Percentiles rank a stretch among this genome's conserved stretches.
phyloP scores from a whole-genome alignment of 495 filamentous ascomycete species.

The Penicillium simplicissimum region DNA sequence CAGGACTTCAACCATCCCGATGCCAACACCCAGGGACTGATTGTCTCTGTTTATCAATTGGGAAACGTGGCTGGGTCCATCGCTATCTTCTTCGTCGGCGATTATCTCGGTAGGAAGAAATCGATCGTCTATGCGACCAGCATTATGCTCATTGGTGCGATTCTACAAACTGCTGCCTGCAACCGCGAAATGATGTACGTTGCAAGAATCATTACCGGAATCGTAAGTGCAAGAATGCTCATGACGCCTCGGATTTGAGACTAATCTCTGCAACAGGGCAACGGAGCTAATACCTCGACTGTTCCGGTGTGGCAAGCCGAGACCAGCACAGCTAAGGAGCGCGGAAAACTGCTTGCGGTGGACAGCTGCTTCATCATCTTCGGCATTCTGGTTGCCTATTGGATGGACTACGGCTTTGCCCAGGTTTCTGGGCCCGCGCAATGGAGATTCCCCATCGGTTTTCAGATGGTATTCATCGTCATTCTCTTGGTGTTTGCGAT shows the following conservation, averaged over 20 bases:
- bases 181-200: conserved; percentile 44
- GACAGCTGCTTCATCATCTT: conserved; percentile 58
- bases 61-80: conserved; percentile 55
- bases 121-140: conserved; percentile 46
- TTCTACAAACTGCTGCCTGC: conserved; percentile 52
- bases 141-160: conserved; percentile 55
- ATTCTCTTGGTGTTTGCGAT: conserved; percentile 45
- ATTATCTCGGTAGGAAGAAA: conserved; percentile 49
- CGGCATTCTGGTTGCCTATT: conserved; percentile 27
- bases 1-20: no score
- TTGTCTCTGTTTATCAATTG: conserved; percentile 21
- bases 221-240: no score
- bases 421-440: conserved; percentile 11
- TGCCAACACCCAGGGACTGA: no score
- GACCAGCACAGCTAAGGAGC: conserved; percentile 52
- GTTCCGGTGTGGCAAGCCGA: conserved; percentile 46
- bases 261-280: no score
- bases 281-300: conserved; percentile 7
- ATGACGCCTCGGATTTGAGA: no score
- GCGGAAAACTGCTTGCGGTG: conserved; percentile 57
- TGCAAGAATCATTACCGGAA: conserved; percentile 33
- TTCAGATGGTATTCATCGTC: conserved; percentile 53
- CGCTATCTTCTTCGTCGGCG: conserved; percentile 44
- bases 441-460: conserved; percentile 46
- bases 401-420: conserved; percentile 18